Evolutionary conservation across 2,329 filamentous ascomycete genomes (phyloP).

Genomic region (Diaporthe eres): DNA sequence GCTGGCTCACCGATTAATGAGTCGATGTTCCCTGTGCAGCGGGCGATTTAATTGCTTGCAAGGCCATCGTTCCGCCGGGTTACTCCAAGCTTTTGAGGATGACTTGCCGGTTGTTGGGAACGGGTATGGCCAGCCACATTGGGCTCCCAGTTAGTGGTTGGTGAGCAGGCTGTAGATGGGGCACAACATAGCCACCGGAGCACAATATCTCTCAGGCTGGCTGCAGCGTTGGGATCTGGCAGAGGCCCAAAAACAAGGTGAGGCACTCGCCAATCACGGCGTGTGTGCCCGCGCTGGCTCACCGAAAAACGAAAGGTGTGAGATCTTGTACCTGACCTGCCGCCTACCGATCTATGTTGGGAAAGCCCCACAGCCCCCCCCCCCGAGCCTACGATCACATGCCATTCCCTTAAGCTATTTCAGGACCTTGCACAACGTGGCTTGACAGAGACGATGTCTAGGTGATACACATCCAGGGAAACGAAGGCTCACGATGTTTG

Average conservation of each 20-base stretch:
- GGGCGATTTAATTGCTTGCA: neutral
- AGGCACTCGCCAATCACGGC: constrained; percentile 14
- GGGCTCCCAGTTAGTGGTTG: neutral
- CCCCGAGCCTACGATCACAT: constrained; percentile 22
- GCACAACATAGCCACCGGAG: neutral
- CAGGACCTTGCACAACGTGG: constrained; percentile 32
- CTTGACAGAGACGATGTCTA: constrained; percentile 33
- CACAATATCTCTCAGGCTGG: constrained; percentile 5
- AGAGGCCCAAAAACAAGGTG: constrained; percentile 15
- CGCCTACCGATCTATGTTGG: constrained; percentile 30
- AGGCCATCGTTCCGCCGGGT: neutral
- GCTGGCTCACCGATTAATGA: neutral
- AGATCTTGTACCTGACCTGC: constrained; percentile 32
- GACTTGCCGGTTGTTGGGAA: constrained; percentile 5
- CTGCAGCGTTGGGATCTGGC: constrained; percentile 28
- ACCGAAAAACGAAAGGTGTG: constrained; percentile 24
- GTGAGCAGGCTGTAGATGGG: neutral
- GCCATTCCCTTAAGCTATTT: constrained; percentile 14
- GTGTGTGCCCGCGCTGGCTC: neutral
- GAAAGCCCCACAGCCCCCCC: constrained; percentile 13
- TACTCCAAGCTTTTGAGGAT: neutral
- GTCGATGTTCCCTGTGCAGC: neutral
- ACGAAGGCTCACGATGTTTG: constrained; percentile 32
- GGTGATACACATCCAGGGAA: constrained; percentile 11
- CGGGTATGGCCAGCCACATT: neutral